Base-by-base conservation (phyloP, 208 protist species). In the Wallacemonas sp. region DNA sequence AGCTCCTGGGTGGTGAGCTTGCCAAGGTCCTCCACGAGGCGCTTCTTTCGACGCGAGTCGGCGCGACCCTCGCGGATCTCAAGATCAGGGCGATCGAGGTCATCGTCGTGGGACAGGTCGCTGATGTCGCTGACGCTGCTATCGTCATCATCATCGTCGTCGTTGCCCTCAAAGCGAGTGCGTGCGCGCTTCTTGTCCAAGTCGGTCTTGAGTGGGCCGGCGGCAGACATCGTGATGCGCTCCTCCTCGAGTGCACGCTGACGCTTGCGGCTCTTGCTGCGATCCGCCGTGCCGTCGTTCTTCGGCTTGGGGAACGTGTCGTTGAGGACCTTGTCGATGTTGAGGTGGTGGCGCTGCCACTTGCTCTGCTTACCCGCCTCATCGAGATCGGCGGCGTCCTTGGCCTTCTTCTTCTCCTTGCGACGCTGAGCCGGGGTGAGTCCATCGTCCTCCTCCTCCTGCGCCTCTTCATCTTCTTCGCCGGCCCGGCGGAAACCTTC, bases 1-100 rank as follows among this genome's bases (percentile, higher is more conserved):
- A 91, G 83, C 68, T 94, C 86, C 83, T 89, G 81, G 8, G 88
- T 89, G 21, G 88, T 93, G 17, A 87, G 76, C 67, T 88, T 89
- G 41, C 76, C 75, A 21, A 89, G 72, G 62, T 88, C 70, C n/a
- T 83, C 77, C 16, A 95, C 73, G 19, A 93, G 66, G 26, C 73
- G 68, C 24, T 81, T 77, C 75, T 93, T 93, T 41, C 85, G 81
- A 26, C 89, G 89, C 12, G 76, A 81, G 70, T 95, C 86, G 23
- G 77, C 74, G 32, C 89, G 89, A 14, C 89, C 89, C 21, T 71
- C 61, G 44, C 76, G 65, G 29, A 95, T 68, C 38, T 92, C 81
- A 24, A 85, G 73, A 39, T 81, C 83, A 34, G 71, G 60, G n/a
- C 76, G 68, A 30, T 87, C 74, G 1, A 48, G 48, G 3, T 81